Evolutionary conservation across 2,329 filamentous ascomycete genomes (phyloP).

Genomic region (Aspergillus carbonarius): DNA sequence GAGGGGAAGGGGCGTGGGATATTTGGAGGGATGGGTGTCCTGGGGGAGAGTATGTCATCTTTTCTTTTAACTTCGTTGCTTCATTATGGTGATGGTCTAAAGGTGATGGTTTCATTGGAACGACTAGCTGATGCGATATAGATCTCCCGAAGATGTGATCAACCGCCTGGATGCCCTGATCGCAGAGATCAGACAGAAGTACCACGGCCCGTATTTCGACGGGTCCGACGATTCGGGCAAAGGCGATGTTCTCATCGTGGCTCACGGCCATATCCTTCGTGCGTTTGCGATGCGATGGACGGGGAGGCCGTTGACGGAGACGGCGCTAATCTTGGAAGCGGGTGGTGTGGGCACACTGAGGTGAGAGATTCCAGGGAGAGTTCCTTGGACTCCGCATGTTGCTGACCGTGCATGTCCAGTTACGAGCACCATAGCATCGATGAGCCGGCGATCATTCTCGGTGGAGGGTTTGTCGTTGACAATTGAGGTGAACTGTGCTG

Average conservation of each 20-base stretch:
- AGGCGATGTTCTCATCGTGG: conserved; percentile 74
- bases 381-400: background rate
- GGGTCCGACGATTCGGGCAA: conserved; percentile 49
- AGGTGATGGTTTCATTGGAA: background rate
- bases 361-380: conserved; percentile 40
- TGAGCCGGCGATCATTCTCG: conserved; percentile 76
- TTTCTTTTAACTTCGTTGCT: conserved; percentile 1
- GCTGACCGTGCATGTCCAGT: conserved; percentile 41
- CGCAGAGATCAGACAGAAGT: conserved; percentile 66
- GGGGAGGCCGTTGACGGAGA: conserved; percentile 69
- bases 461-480: conserved; percentile 64
- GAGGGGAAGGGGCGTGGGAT: conserved; percentile 68
- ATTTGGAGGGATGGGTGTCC: conserved; percentile 90
- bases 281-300: conserved; percentile 88
- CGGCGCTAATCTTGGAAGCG: conserved; percentile 79
- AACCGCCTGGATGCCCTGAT: conserved; percentile 74
- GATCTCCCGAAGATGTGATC: conserved; percentile 70
- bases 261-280: conserved; percentile 84
- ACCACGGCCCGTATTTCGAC: conserved; percentile 63
- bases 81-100: background rate
- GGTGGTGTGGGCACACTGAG: conserved; percentile 81
- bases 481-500: background rate
- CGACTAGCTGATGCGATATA: conserved; percentile 27
- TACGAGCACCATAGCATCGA: conserved; percentile 78
- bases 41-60: conserved; percentile 68